phyloP scores from a whole-genome alignment of 164 flowering plant species.

The Kingdonia uniflora region DNA sequence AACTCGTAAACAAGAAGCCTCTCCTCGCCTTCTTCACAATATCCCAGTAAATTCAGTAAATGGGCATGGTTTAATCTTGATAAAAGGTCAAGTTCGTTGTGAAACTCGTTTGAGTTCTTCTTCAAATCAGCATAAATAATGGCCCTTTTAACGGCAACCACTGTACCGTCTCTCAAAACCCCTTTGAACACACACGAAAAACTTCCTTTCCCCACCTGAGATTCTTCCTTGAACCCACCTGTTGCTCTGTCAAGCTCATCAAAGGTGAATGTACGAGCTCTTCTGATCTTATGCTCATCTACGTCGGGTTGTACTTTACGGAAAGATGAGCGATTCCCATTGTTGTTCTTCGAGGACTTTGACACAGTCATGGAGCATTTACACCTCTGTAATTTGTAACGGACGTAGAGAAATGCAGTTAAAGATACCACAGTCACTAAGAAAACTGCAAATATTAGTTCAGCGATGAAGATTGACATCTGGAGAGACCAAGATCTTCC shows the following conservation, averaged over 20 bases:
- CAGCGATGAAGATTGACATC: slow-evolving; percentile 61
- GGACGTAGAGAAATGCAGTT: slow-evolving; percentile 55
- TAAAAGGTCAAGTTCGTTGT: slow-evolving; percentile 71
- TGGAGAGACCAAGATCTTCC: slow-evolving; percentile 52
- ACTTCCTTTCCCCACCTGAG: slow-evolving; percentile 83
- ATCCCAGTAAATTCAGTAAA: slow-evolving; percentile 81
- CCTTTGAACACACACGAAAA: slow-evolving; percentile 90
- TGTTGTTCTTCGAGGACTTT: slow-evolving; percentile 22
- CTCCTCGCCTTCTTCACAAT: slow-evolving; percentile 92
- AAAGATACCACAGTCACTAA: slow-evolving; percentile 41
- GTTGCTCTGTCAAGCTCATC: slow-evolving; percentile 87
- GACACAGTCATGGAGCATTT: slow-evolving; percentile 27
- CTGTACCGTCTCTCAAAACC: slow-evolving; percentile 63
- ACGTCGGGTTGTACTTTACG: slow-evolving; percentile 54
- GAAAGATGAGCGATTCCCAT: slow-evolving; percentile 20
- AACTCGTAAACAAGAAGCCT: slow-evolving; percentile 94
- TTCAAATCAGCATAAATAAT: slow-evolving; percentile 57
- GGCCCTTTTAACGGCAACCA: slow-evolving; percentile 86
- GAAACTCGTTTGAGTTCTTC: slow-evolving; percentile 83
- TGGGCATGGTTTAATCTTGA: slow-evolving; percentile 92
- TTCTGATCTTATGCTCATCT: slow-evolving; percentile 65
- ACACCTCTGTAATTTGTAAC: slow-evolving; percentile 60
- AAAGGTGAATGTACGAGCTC: slow-evolving; percentile 67
- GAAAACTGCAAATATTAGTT: slow-evolving; percentile 58
- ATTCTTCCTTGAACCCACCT: slow-evolving; percentile 73